Evolutionary conservation across 495 filamentous ascomycete species (phyloP), one percentile per base, ranked within the genome.

Genomic region (Monascus purpureus): DNA sequence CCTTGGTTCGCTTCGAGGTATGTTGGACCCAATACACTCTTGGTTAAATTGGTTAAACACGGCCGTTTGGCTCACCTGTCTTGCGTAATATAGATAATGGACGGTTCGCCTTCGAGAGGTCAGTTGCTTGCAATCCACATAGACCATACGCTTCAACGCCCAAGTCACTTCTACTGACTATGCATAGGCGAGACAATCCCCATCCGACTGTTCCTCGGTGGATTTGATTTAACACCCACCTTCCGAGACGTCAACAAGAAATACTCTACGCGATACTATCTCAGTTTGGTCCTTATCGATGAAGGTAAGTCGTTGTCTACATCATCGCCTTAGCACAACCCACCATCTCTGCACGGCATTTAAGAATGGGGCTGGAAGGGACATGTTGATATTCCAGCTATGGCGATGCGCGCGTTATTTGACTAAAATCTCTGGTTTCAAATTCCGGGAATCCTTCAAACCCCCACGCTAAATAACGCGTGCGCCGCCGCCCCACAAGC

Each of bases 201-300:
- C 17, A 99, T 99, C 53, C 72, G 90, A 44, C 68, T 99, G 16
- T 99, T 99, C 71, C 77, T 99, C 22, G 90, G 90, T 35, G 90
- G 90, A 9, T 99, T 99, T 50, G 90, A 99, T 53, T 63, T 99
- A 38, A 96, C 90, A 1, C 90, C 90, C 6, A 99, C 90, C 13
- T 99, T 99, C 73, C 82, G 92, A 25, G 92, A 99, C 57, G 90
- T 99, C 38, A 99, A 99, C 74, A 99, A 96, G 73, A 96, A 96
- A 60, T 99, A 90, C 57, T 95, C 88, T 19, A 96, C 92, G 34
- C 70, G 90, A 41, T 99, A 99, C 61, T 96, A 99, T 59, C 71
- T 99, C 32, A 93, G 84, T 54, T 60, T 99, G 43, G 90, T 99
- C 7, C 67, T 96, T 41, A 96, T 96, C 40, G 88, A 96, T 54